phyloP scores from a whole-genome alignment of 352 stramenopile species.

The Phytophthora ohioensis region DNA sequence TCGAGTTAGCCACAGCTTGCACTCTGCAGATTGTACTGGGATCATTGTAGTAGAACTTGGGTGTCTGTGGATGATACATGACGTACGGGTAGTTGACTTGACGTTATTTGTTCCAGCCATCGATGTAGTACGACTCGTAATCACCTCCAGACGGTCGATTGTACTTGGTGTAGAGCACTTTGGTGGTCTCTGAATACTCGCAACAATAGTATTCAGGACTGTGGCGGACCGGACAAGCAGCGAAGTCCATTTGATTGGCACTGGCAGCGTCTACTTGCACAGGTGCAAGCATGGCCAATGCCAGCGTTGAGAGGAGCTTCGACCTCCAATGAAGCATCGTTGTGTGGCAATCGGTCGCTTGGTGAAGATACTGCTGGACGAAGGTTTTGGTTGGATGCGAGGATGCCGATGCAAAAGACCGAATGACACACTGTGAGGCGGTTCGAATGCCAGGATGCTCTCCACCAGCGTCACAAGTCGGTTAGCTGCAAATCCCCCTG shows the following conservation, averaged over 20 bases:
- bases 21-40: slow-evolving; percentile 41
- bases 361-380: too few relatives aligned
- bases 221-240: slow-evolving; percentile 47
- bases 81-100: slow-evolving; percentile 49
- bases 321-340: slow-evolving; percentile 25
- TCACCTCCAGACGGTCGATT: slow-evolving; percentile 36
- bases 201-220: slow-evolving; percentile 48
- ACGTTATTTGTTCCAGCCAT: slow-evolving; percentile 41
- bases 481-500: slow-evolving; percentile 12
- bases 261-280: slow-evolving; percentile 16
- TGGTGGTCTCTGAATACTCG: slow-evolving; percentile 38
- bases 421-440: not conserved
- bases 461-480: not conserved
- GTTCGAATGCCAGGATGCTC: not conserved
- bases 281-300: slow-evolving; percentile 17
- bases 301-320: slow-evolving; percentile 11
- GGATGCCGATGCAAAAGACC: not conserved
- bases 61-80: slow-evolving; percentile 46
- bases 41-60: slow-evolving; percentile 47
- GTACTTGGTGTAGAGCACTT: slow-evolving; percentile 45
- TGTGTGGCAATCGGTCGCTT: not conserved
- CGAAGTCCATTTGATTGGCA: slow-evolving; percentile 40
- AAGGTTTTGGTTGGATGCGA: not conserved
- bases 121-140: slow-evolving; percentile 46
- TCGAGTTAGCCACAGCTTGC: slow-evolving; percentile 30